phyloP scores from a whole-genome alignment of 108 stramenopile species.

The Heterococcus sp. region DNA sequence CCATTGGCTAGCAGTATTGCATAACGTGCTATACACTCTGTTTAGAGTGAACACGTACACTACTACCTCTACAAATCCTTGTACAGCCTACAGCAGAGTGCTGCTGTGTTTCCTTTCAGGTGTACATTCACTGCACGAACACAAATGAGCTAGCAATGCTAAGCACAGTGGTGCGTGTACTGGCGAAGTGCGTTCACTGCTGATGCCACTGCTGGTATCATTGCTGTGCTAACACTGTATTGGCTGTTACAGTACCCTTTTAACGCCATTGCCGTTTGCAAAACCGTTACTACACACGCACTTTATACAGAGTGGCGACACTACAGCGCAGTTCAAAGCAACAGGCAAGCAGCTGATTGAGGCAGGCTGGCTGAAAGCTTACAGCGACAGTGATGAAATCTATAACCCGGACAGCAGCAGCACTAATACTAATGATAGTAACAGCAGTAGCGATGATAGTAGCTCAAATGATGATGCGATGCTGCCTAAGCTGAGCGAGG shows the following conservation, averaged over 20 bases:
- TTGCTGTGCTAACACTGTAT: neutral
- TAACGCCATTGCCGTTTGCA: neutral
- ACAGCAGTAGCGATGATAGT: neutral
- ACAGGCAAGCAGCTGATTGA: neutral
- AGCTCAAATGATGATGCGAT: neutral
- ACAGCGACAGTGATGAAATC: slow-evolving; percentile 17
- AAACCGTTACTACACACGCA: no score
- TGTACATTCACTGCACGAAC: neutral
- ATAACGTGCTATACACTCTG: neutral
- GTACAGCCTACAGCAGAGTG: neutral
- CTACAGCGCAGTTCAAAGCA: neutral
- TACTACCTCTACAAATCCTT: neutral
- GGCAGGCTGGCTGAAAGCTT: neutral
- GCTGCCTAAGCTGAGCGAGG: slow-evolving; percentile 55
- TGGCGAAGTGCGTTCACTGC: neutral
- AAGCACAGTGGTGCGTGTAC: neutral
- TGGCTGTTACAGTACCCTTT: neutral
- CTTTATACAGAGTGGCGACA: neutral
- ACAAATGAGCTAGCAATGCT: neutral
- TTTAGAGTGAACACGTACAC: neutral
- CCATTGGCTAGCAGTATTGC: no score
- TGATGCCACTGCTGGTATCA: neutral
- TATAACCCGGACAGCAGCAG: no score
- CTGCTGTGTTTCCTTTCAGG: neutral
- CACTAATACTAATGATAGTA: no score